These are phyloP conservation scores for Suhomyces wounanorum DNA, from an alignment of 1,139 yeast genomes.

Conservation along the genomic window DNA sequence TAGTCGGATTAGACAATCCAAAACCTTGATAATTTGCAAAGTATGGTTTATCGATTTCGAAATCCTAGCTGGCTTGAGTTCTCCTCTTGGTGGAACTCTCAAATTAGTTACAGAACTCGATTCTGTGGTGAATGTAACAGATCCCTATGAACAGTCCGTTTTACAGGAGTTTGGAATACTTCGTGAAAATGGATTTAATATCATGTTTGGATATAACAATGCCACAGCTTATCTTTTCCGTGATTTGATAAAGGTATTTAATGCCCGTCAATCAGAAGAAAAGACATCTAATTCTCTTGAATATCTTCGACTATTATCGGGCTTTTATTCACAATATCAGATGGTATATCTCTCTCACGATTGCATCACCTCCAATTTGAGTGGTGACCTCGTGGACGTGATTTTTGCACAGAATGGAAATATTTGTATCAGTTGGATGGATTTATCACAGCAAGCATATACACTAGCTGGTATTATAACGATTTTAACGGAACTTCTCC, in stretches of 20 bases:
- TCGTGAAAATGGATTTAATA: conserved; percentile 55
- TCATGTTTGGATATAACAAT: conserved; percentile 62
- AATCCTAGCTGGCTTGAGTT: conserved; percentile 66
- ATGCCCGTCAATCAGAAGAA: conserved; percentile 31
- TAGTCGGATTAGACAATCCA: conserved; percentile 31
- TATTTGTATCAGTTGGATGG: conserved; percentile 43
- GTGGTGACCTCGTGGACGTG: conserved; percentile 28
- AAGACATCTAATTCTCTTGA: conserved; percentile 22
- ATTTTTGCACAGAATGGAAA: conserved; percentile 16
- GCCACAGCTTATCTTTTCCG: conserved; percentile 51
- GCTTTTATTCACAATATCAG: conserved; percentile 30
- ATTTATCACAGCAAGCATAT: conserved; percentile 41
- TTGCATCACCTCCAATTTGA: conserved; percentile 18
- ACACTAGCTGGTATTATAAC: conserved; percentile 37
- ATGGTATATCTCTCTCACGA: conserved; percentile 27
- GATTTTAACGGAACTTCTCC: conserved; percentile 35
- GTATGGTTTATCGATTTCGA: conserved; percentile 72
- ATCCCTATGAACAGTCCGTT: conserved; percentile 41
- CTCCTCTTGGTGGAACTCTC: conserved; percentile 67
- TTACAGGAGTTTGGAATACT: conserved; percentile 42
- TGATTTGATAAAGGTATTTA: conserved; percentile 57
- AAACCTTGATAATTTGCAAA: conserved; percentile 60
- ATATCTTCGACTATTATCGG: conserved; percentile 34
- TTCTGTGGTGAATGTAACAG: conserved; percentile 48
- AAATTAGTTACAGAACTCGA: conserved; percentile 54